Evolutionary conservation across 2,329 filamentous ascomycete species (phyloP).

Genomic region (Fusarium sp.): DNA sequence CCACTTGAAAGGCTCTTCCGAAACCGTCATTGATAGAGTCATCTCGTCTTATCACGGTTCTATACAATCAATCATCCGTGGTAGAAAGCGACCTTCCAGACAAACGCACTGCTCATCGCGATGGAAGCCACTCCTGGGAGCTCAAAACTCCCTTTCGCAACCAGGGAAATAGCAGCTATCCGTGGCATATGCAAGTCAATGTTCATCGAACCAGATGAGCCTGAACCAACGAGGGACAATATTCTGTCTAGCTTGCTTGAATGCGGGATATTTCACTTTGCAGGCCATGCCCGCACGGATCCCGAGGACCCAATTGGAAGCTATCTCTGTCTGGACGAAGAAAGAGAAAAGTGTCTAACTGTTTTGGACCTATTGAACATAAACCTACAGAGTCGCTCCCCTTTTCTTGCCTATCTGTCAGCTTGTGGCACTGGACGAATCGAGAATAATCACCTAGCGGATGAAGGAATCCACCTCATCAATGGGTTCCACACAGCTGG

Average conservation of each 20-base stretch:
- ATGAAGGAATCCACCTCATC: not conserved
- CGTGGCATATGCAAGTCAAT: not conserved
- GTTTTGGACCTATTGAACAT: not conserved
- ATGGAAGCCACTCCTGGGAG: not conserved
- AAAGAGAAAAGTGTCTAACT: not conserved
- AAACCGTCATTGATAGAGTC: not conserved
- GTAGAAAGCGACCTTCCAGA: not conserved
- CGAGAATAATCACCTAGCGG: not conserved
- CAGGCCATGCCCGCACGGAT: not conserved
- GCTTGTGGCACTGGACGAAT: not conserved
- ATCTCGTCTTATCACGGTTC: not conserved
- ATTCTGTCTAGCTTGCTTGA: not conserved
- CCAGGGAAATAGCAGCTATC: not conserved
- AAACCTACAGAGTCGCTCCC: not conserved
- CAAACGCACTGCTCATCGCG: not conserved
- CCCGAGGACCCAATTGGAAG: not conserved
- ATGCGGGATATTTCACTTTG: not conserved
- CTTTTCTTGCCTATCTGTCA: not conserved
- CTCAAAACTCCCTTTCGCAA: not conserved
- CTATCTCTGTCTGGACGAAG: not conserved
- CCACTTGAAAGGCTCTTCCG: not conserved
- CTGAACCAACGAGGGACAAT: not conserved
- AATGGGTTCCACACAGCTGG: not conserved
- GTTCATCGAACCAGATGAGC: not conserved
- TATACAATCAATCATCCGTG: not conserved